Percentiles rank a stretch among this genome's conserved stretches.
These are phyloP conservation scores for Cynara cardunculus DNA, from an alignment of 129 eudicot species.

Conservation along the genomic window DNA sequence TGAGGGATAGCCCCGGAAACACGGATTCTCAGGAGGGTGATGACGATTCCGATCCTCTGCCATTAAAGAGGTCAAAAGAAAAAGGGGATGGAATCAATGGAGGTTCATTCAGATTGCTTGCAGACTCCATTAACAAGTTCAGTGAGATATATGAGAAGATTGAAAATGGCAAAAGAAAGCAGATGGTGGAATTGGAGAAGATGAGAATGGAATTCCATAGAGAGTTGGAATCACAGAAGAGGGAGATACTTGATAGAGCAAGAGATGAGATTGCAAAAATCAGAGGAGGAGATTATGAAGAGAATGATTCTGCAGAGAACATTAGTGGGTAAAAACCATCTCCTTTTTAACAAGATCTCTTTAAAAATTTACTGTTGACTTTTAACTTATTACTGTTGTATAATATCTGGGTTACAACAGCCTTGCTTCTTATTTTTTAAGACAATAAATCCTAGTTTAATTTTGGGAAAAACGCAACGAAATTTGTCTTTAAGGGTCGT, in stretches of 20 bases:
- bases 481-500: background rate
- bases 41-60: constrained; percentile 44
- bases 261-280: constrained; percentile 56
- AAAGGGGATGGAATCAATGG: constrained; percentile 7
- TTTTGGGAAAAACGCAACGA: background rate
- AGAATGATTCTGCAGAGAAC: constrained; percentile 47
- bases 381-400: constrained; percentile 26
- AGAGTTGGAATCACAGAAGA: constrained; percentile 22
- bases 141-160: constrained; percentile 51
- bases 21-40: constrained; percentile 39
- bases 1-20: constrained; percentile 50
- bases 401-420: constrained; percentile 7
- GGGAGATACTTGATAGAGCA: constrained; percentile 61
- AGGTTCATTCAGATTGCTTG: constrained; percentile 44
- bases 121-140: constrained; percentile 42
- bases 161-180: constrained; percentile 19
- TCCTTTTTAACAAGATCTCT: constrained; percentile 6
- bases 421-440: constrained; percentile 14
- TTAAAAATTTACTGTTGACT: constrained; percentile 2
- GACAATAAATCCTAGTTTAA: constrained; percentile 24
- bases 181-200: constrained; percentile 23
- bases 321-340: constrained; percentile 33
- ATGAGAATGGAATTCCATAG: constrained; percentile 24
- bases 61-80: constrained; percentile 28
- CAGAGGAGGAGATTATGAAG: constrained; percentile 51